Base-by-base conservation (phyloP, 768 basidiomycete species). In the Boletus sp. region DNA sequence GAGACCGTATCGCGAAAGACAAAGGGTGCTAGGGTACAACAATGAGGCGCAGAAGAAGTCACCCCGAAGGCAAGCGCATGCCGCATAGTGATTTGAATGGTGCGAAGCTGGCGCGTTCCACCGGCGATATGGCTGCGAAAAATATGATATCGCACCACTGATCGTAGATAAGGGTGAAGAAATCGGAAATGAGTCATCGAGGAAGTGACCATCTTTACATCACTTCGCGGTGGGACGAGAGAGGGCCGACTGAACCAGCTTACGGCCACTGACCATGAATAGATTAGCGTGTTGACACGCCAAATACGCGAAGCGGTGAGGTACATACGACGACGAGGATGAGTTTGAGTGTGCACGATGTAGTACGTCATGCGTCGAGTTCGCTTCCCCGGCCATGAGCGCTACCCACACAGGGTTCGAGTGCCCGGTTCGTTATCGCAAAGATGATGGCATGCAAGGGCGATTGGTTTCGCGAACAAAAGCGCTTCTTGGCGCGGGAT, bases 51-150 rank as follows among this genome's bases (percentile, higher is more conserved):
- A 32, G 5, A n/a, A 32, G 47, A 52, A 46, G 17, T 32, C 34
- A 32, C 42, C 21, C 14, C 19, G 15, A 45, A 53, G 13, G 35
- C 25, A 37, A 30, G 30, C 29, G 13, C 27, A 3, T 19, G 4
- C 4, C 23, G 23, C 23, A 4, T n/a, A n/a, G n/a, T n/a, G n/a
- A n/a, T n/a, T n/a, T n/a, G n/a, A n/a, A n/a, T n/a, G n/a, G n/a
- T n/a, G n/a, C 23, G n/a, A 38, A 3, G 23, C 5, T 37, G 42
- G 41, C 52, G 25, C 23, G 38, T 40, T 40, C 15, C 5, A 2
- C 29, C 39, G 34, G 47, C 33, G 41, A 58, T 50, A 19, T 25
- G 19, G 25, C 55, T 52, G 38, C 32, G 37, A 49, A 49, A 47
- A n/a, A 9, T 14, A 17, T 45, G 11, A 19, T 32, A 39, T 34